Percentiles rank a stretch among this genome's conserved stretches.
Evolutionary conservation across 257 asterid genomes (phyloP).

Genomic region (Thymus mandschuricus): DNA sequence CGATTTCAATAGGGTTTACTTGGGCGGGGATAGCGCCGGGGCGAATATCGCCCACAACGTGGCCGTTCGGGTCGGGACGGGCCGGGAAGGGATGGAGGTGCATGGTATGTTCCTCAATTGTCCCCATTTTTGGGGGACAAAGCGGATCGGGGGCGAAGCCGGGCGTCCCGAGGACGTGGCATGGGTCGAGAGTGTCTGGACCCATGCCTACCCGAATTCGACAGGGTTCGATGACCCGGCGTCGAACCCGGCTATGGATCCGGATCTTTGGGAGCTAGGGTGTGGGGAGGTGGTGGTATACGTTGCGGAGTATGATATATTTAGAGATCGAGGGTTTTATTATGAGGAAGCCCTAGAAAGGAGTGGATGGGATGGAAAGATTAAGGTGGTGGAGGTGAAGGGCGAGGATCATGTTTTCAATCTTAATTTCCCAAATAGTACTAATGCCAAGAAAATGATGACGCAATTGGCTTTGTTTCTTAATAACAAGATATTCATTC

Average conservation of each 20-base stretch:
- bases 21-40: slow-evolving; percentile 47
- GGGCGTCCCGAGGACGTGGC: neutral
- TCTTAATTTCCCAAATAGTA: neutral
- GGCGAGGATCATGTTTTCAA: neutral
- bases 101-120: neutral
- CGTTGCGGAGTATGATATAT: neutral
- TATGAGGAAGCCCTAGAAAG: neutral
- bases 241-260: neutral
- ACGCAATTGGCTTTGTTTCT: neutral
- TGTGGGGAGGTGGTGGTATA: neutral
- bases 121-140: neutral
- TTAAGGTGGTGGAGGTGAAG: neutral
- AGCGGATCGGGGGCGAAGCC: neutral
- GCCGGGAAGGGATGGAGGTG: slow-evolving; percentile 5
- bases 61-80: slow-evolving; percentile 31
- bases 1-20: slow-evolving; percentile 37
- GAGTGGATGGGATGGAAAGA: neutral
- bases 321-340: neutral
- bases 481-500: too few species aligned
- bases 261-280: neutral
- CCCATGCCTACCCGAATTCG: neutral
- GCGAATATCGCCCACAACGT: slow-evolving; percentile 37
- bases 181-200: neutral
- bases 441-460: neutral
- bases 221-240: neutral